A percentile compares a stretch with the other conserved stretches of the same genome.
Conservation (phyloP, 371 early-diverging fungal species). For the Mortierella sp. region DNA sequence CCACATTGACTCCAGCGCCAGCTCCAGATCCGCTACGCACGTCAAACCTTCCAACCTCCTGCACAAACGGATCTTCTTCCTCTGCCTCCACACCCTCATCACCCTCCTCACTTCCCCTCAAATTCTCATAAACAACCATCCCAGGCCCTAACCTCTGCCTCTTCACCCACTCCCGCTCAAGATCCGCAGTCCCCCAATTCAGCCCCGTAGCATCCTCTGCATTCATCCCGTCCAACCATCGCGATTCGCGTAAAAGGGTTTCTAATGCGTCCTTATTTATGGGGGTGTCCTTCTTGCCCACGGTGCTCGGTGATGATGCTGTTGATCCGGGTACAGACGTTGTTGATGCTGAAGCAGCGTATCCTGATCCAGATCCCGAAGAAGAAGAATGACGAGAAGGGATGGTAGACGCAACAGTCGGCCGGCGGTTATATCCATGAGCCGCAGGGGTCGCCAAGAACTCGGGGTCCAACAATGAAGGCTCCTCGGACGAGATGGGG, state of each 20-base stretch:
- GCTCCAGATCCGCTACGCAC: background rate
- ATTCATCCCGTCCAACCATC: conserved; percentile 46
- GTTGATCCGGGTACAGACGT: background rate
- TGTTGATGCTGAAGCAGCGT: background rate
- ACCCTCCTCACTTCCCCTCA: conserved; percentile 8
- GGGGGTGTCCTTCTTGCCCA: conserved; percentile 10
- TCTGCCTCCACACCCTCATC: background rate
- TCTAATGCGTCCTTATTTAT: conserved; percentile 43
- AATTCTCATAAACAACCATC: conserved; percentile 44
- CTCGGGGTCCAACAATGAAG: conserved; percentile 36
- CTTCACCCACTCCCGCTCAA: conserved; percentile 24
- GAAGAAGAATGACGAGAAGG: conserved; percentile 12
- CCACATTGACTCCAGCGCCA: too few relatives aligned
- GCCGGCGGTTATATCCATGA: conserved; percentile 33
- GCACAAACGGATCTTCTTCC: background rate
- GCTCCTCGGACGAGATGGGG: conserved; percentile 11
- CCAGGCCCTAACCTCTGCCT: conserved; percentile 45
- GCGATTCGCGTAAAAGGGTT: conserved; percentile 41
- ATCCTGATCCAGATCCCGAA: background rate
- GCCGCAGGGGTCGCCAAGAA: conserved; percentile 51
- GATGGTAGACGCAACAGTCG: conserved; percentile 21
- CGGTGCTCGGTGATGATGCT: background rate
- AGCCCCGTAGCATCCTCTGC: conserved; percentile 45
- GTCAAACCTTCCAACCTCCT: background rate
- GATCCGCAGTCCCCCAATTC: conserved; percentile 29